Evolutionary conservation across 306 rosid genomes (phyloP).

Genomic region (Ormosia emarginata): DNA sequence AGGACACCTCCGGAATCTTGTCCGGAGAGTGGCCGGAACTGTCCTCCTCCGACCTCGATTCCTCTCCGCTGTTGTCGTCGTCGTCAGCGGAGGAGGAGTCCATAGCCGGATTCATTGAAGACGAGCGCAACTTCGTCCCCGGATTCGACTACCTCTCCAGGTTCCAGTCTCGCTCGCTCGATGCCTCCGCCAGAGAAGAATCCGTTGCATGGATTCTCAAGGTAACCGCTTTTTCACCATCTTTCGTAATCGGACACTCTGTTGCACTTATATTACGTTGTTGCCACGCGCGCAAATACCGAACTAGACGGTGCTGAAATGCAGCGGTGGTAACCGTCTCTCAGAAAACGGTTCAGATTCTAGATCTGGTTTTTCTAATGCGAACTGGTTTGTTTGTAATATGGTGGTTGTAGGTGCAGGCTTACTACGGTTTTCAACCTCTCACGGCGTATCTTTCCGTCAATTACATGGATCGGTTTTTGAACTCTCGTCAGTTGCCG

Average conservation of each 20-base stretch:
- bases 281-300: slow-evolving; percentile 26
- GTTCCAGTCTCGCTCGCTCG: slow-evolving; percentile 58
- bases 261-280: slow-evolving; percentile 30
- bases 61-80: slow-evolving; percentile 15
- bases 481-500: slow-evolving; percentile 78
- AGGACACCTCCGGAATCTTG: slow-evolving; percentile 58
- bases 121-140: slow-evolving; percentile 73
- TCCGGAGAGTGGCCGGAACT: slow-evolving; percentile 67
- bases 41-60: slow-evolving; percentile 57
- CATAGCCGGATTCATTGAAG: slow-evolving; percentile 74
- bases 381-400: neutral
- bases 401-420: slow-evolving; percentile 61
- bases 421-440: slow-evolving; percentile 72
- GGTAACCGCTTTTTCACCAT: slow-evolving; percentile 37
- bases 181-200: slow-evolving; percentile 68
- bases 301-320: slow-evolving; percentile 13
- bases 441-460: slow-evolving; percentile 92
- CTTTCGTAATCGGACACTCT: neutral
- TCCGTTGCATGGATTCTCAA: slow-evolving; percentile 98
- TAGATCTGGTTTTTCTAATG: slow-evolving; percentile 20
- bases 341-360: neutral
- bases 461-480: slow-evolving; percentile 91
- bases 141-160: slow-evolving; percentile 70
- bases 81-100: slow-evolving; percentile 39
- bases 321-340: slow-evolving; percentile 3